Evolutionary conservation across 441 rosid species (phyloP), one percentile per base, ranked within the genome.

Genomic region (California macrophylla): DNA sequence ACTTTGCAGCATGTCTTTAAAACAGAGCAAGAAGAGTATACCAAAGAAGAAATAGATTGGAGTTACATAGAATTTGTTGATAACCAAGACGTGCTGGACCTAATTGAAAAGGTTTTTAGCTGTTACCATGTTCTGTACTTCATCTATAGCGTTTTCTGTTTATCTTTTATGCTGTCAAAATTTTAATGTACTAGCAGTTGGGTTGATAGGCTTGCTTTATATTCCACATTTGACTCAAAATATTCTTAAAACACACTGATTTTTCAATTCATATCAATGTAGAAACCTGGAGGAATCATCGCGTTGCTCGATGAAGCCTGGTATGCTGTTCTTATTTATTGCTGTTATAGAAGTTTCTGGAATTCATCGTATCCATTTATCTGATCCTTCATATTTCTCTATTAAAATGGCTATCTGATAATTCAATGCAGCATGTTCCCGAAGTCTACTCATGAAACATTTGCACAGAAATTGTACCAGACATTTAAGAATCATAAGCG

Each of bases 241-340:
- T 52, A 52, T 52, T 52, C 50, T 13, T 42, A 15, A 6, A 52
- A 52, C 24, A 8, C 24, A 52, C 60, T 52, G 60, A 52, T 52
- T 52, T 52, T 52, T 7, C 50, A 12, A 52, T 29, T 29, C 34
- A 52, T 54, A 54, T 10, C 60, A 29, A 70, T 87, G 82, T 93
- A 95, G 99, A 95, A 91, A 84, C 99, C 99, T 68, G 99, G 98
- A 71, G 99, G 99, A 69, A 88, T 95, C 75, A 89, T 95, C 80
- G 88, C 99, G 25, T 97, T 95, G 77, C 83, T 95, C 69, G 99
- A 95, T 81, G 99, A 95, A 85, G 99, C 99, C 82, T 95, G 98
- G 98, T 95, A 86, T 47, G 87, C 69, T 64, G 74, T 62, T 67
- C 72, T 69, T 38, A 62, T 69, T 66, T 16, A 32, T 66, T 58